Conservation (phyloP, 2,329 filamentous ascomycete species). For the Colletotrichum plurivorum region DNA sequence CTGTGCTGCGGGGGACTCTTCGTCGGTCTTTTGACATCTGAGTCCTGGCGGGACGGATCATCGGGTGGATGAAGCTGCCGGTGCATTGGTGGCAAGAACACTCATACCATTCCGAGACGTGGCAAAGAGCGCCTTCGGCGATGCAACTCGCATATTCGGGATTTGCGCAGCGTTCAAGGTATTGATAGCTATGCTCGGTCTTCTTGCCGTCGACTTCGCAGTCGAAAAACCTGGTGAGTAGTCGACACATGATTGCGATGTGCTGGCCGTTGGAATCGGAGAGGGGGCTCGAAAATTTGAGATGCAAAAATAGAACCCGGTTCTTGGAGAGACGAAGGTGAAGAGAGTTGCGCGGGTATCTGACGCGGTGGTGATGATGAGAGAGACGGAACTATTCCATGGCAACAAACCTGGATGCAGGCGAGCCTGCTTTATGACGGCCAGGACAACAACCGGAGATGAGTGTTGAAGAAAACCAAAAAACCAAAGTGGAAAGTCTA, state of each 20-base stretch:
- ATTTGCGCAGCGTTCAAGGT: constrained; percentile 35
- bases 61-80: constrained; percentile 28
- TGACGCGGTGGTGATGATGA: too few relatives aligned
- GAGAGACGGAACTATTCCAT: too few relatives aligned
- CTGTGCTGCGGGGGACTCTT: neutral
- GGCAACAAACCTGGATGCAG: too few relatives aligned
- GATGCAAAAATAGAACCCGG: neutral
- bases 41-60: neutral
- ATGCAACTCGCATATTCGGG: constrained; percentile 29
- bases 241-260: constrained; percentile 25
- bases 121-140: neutral
- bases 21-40: neutral
- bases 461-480: too few relatives aligned
- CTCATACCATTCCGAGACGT: neutral
- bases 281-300: too few relatives aligned
- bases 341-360: too few relatives aligned
- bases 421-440: too few relatives aligned
- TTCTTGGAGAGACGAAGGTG: neutral
- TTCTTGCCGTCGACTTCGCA: neutral
- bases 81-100: constrained; percentile 19
- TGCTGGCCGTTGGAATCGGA: neutral
- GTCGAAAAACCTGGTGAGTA: constrained; percentile 17
- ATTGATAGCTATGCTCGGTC: constrained; percentile 8
- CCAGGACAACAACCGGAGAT: too few relatives aligned
- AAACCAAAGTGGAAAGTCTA: too few relatives aligned